Percentiles rank a stretch among this genome's conserved stretches.
Conservation (phyloP, 129 eudicot genomes). For the Lonicera japonica region DNA sequence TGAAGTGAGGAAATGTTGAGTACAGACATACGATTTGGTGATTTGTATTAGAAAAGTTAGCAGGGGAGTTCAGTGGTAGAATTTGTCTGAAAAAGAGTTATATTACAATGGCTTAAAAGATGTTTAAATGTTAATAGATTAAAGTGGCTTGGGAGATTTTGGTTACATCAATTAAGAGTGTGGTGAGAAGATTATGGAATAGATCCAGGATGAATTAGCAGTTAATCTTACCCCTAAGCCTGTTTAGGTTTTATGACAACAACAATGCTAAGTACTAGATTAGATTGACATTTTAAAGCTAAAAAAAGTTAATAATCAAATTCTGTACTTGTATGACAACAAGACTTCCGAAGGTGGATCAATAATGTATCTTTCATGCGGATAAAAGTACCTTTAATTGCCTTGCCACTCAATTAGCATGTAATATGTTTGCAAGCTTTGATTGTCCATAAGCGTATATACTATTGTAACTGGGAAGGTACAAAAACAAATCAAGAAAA, state of each 20-base stretch:
- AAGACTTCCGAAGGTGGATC: too few species aligned
- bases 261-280: background rate
- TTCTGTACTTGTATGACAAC: background rate
- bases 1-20: too few species aligned
- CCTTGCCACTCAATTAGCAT: constrained; percentile 70
- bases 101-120: too few species aligned
- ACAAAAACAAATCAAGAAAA: constrained; percentile 6
- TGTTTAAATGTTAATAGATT: too few species aligned
- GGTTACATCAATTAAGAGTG: constrained; percentile 50
- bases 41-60: too few species aligned
- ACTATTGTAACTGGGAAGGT: constrained; percentile 48
- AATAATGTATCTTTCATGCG: too few species aligned
- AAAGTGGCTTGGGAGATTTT: too few species aligned
- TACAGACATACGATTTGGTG: too few species aligned
- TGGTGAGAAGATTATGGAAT: constrained; percentile 70
- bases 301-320: background rate
- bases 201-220: constrained; percentile 63
- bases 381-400: constrained; percentile 60
- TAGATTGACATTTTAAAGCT: background rate
- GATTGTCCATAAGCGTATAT: constrained; percentile 82
- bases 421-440: constrained; percentile 74
- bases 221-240: constrained; percentile 50
- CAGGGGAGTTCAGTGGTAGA: too few species aligned
- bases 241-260: constrained; percentile 12
- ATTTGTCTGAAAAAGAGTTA: too few species aligned